phyloP scores from a whole-genome alignment of 495 filamentous ascomycete species.

The Tuber melanosporum region DNA sequence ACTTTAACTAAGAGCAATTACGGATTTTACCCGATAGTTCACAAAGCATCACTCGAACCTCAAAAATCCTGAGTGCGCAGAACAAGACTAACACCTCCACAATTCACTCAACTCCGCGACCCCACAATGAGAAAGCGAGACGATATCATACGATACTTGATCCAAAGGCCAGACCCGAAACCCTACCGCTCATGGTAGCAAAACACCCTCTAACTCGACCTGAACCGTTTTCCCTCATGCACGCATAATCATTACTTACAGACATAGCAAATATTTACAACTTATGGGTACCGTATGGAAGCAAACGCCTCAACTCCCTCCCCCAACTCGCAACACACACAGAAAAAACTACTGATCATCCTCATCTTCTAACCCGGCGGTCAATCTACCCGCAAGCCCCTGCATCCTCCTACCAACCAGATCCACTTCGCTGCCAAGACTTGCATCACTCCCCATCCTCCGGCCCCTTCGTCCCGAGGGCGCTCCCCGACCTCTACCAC shows the following conservation, averaged over 20 bases:
- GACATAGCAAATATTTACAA: background rate
- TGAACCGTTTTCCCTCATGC: background rate
- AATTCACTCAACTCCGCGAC: background rate
- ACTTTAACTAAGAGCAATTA: background rate
- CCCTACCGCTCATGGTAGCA: background rate
- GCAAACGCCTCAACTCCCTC: background rate
- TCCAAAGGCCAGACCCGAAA: background rate
- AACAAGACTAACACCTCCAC: background rate
- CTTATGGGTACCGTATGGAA: background rate
- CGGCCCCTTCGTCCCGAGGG: conserved; percentile 22
- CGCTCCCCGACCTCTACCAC: conserved; percentile 36
- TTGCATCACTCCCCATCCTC: conserved; percentile 58
- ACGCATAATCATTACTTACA: background rate
- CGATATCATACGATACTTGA: background rate
- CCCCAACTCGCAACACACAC: background rate
- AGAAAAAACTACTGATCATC: conserved; percentile 21
- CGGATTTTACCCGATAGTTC: background rate
- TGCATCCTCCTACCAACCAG: conserved; percentile 78
- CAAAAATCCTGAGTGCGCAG: background rate
- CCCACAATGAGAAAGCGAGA: background rate
- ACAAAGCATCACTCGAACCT: background rate
- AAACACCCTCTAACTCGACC: background rate
- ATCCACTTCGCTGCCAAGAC: conserved; percentile 76
- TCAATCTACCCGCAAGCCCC: conserved; percentile 70
- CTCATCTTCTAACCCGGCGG: conserved; percentile 54